Evolutionary conservation across 23 red algal genomes (phyloP), one percentile per base, ranked within the genome.

Genomic region (Chondrus crispus): DNA sequence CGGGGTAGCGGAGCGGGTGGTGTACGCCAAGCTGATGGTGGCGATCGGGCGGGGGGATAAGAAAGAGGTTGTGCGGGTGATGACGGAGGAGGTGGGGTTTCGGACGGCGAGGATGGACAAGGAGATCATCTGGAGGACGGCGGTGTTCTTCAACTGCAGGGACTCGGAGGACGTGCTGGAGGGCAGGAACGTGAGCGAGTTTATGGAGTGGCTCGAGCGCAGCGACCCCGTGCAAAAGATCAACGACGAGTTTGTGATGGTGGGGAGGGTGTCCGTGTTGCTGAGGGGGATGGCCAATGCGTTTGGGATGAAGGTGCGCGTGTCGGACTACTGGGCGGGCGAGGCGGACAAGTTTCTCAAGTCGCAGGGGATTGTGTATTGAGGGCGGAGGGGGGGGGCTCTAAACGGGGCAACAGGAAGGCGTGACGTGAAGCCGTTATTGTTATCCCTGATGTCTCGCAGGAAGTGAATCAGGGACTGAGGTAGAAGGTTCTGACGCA

Each of bases 201-300:
- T 95, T 58, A 88, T 95, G 51, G 82, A 95, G 29, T 89, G 80
- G 72, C 39, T 95, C 47, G 85, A 95, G 42, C 46, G 41, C 46
- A 68, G 46, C 26, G 93, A 95, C 85, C 81, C 81, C 11, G 84
- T 95, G 40, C 16, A 30, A 48, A 84, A 84, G 36, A 88, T 95
- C 74, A 85, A 87, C 38, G 93, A 95, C 64, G 81, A 87, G 57
- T 90, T 90, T 44, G 80, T 95, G 5, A 95, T 95, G 93, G 81
- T 32, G 49, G 93, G 93, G 16, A 45, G 93, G 26, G 85, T 95
- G 16, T 84, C 75, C 29, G 44, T 95, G 54, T 68, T 95, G 54
- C 76, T 95, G 7, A 68, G 93, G 14, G 93, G 93, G 49, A 82
- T 95, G 74, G 85, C 85, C 19, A 95, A 95, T 95, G 93, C 93